Percentiles rank a stretch among this genome's conserved stretches.
Conservation (phyloP, 768 basidiomycete species). For the Myochromella boudieri region DNA sequence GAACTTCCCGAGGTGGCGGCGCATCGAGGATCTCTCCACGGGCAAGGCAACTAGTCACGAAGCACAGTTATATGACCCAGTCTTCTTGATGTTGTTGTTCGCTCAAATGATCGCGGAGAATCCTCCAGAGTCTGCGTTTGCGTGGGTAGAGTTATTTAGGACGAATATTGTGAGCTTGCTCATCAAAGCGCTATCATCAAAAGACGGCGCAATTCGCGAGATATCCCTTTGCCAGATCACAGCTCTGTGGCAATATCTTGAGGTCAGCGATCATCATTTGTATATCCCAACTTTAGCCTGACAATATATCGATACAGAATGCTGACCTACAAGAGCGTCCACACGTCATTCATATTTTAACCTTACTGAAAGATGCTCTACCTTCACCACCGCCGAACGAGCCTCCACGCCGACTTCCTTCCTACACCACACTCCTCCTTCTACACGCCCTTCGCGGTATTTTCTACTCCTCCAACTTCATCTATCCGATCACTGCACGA, state of each 20-base stretch:
- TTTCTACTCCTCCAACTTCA: constrained; percentile 85
- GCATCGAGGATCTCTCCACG: constrained; percentile 36
- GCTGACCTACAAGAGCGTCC: constrained; percentile 78
- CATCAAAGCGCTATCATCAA: constrained; percentile 70
- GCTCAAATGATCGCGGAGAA: constrained; percentile 62
- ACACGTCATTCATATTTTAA: constrained; percentile 71
- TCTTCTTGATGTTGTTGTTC: constrained; percentile 70
- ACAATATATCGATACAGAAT: constrained; percentile 26
- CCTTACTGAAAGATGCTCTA: constrained; percentile 59
- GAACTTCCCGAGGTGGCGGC: constrained; percentile 67
- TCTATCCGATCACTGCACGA: constrained; percentile 82
- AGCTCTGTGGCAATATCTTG: constrained; percentile 56
- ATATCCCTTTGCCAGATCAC: constrained; percentile 63
- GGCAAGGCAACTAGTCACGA: constrained; percentile 29
- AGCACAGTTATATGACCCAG: constrained; percentile 70
- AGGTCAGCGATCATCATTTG: constrained; percentile 46
- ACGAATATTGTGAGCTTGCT: constrained; percentile 77
- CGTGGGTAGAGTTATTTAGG: constrained; percentile 87
- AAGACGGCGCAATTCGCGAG: constrained; percentile 57
- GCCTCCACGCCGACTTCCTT: constrained; percentile 60
- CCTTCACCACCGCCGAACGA: constrained; percentile 39
- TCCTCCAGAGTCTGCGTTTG: constrained; percentile 55
- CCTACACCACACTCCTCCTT: constrained; percentile 78
- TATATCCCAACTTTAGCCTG: neutral
- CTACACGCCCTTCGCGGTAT: constrained; percentile 79